Conservation (phyloP, 192 early-diverging fungal genomes). For the Backusella sp. region DNA sequence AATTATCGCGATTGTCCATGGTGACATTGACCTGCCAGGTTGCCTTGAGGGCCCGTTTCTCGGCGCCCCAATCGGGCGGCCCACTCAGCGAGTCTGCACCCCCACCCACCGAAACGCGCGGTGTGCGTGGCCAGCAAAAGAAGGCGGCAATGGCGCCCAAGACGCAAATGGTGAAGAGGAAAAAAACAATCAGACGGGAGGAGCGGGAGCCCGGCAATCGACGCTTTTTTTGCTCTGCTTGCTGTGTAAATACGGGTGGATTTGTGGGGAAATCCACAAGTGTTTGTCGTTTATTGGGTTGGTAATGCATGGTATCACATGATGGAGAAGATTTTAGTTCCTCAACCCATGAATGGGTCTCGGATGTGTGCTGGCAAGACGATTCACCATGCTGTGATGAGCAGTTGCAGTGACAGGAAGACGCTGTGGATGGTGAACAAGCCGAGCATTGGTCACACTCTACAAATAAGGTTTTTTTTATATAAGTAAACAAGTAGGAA, state of each 20-base stretch:
- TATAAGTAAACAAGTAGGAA: not conserved
- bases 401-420: not conserved
- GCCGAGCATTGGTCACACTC: not conserved
- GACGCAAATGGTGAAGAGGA: not conserved
- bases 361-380: not conserved
- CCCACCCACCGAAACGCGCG: constrained; percentile 12
- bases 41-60: not conserved
- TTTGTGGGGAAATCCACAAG: not conserved
- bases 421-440: not conserved
- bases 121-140: constrained; percentile 29
- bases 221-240: not conserved
- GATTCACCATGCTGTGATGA: not conserved
- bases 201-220: not conserved
- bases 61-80: constrained; percentile 7
- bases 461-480: not conserved
- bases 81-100: not conserved
- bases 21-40: constrained; percentile 30
- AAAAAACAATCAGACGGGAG: constrained; percentile 9
- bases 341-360: not conserved
- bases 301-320: constrained; percentile 7
- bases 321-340: constrained; percentile 4
- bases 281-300: not conserved
- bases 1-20: constrained; percentile 25
- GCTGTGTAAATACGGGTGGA: not conserved
- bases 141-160: constrained; percentile 14